Evolutionary conservation across 306 rosid species (phyloP).

Genomic region (Psophocarpus tetragonolobus): DNA sequence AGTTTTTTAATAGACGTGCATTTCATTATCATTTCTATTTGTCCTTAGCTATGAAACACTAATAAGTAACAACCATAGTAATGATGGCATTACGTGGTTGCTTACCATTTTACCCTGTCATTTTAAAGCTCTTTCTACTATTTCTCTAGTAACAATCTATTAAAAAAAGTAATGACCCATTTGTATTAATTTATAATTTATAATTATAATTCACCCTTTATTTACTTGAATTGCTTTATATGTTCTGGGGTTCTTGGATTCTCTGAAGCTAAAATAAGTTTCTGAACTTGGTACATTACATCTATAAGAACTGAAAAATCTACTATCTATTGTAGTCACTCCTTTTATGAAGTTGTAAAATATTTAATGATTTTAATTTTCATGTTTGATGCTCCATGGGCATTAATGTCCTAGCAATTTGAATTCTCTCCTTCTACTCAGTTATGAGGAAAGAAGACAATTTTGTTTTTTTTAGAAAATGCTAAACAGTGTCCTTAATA

Average conservation of each 20-base stretch:
- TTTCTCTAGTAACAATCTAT: slow-evolving; percentile 16
- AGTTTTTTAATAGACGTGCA: background rate
- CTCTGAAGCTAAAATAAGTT: background rate
- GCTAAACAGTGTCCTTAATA: no score
- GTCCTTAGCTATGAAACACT: slow-evolving; percentile 1
- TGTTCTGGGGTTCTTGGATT: background rate
- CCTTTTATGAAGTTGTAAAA: background rate
- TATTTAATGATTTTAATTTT: slow-evolving; percentile 5
- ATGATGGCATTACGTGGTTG: background rate
- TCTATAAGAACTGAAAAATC: slow-evolving; percentile 2
- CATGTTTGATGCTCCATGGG: background rate
- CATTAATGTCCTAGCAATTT: background rate
- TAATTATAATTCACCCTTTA: background rate
- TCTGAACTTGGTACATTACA: background rate
- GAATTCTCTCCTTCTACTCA: slow-evolving; percentile 4
- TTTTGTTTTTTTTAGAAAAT: no score
- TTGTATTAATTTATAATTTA: background rate
- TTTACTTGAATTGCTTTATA: background rate
- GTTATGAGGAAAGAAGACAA: background rate
- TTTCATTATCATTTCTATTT: background rate
- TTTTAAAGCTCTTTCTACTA: slow-evolving; percentile 4
- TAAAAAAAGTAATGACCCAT: background rate
- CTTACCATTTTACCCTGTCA: slow-evolving; percentile 12
- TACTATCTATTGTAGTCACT: no score
- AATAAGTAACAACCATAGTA: background rate